A percentile compares a stretch with the other conserved stretches of the same genome.
phyloP scores from a whole-genome alignment of 129 eudicot species.

The Pseudognaphalium luteoalbum region DNA sequence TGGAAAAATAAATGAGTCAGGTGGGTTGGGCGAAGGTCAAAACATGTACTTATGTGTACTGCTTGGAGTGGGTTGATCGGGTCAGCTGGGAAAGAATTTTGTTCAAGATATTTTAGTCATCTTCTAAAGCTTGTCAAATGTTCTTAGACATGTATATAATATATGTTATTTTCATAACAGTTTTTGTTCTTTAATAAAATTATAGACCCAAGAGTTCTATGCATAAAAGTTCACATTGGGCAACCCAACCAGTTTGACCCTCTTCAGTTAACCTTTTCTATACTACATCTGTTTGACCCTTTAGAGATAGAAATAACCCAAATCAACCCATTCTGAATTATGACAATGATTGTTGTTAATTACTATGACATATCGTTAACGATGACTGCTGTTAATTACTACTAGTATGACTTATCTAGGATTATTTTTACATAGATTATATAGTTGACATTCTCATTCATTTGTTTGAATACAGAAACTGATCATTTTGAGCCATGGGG shows the following conservation, averaged over 20 bases:
- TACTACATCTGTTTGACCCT: not conserved
- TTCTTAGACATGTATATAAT: not conserved
- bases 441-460: slow-evolving; percentile 1
- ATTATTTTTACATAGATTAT: not conserved
- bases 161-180: not conserved
- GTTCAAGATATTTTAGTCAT: not conserved
- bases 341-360: not conserved
- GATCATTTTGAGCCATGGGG: slow-evolving; percentile 25
- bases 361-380: not conserved
- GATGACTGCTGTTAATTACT: not conserved
- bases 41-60: not conserved
- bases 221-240: not conserved
- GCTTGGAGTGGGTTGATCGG: not conserved
- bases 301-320: not conserved
- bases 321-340: not conserved
- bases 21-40: not conserved
- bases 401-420: not conserved
- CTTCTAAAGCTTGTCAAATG: not conserved
- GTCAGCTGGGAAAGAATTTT: not conserved
- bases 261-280: not conserved
- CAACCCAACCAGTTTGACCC: not conserved
- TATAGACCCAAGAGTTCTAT: not conserved
- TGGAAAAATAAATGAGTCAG: not conserved
- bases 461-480: slow-evolving; percentile 27
- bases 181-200: too few relatives aligned